Base-by-base conservation (phyloP, 2,329 filamentous ascomycete genomes). In the Triangularia verruculosa region DNA sequence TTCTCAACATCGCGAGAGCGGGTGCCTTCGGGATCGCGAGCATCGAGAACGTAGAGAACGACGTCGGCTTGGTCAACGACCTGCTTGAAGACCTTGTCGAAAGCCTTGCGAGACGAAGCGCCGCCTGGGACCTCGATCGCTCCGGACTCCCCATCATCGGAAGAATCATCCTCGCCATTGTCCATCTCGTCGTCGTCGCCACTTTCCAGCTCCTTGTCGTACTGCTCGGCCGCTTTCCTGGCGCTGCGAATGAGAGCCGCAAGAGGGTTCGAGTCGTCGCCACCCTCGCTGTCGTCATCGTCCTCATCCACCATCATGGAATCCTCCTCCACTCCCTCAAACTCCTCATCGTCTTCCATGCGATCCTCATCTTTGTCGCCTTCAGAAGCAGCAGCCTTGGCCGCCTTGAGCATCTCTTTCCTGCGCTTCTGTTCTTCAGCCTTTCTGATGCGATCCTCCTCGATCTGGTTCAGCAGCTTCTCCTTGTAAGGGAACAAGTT, bases 401-500 rank as follows among this genome's bases (percentile, higher is more conserved):
- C 84, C 15, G 87, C 87, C 80, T 86, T 91, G 62, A 88, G 88
- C 72, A 92, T 80, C 73, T 96, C 91, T 67, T 86, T 86, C 71
- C 86, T 83, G 74, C 85, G 85, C 75, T 86, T 82, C 63, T 85
- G 83, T 73, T 97, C 92, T 73, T 97, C 93, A 68, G 87, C 87
- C 81, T 94, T 97, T 76, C 86, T 81, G 69, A 89, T 81, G 74
- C 90, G 90, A 72, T 87, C 89, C 79, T 97, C 92, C 79, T 99
- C 95, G 71, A 99, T 96, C 78, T 99, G 93, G 64, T 93, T 88
- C 32, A 99, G 85, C 27, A 99, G 86, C 82, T 90, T 93, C 77
- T 97, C 93, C 81, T 99, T 99, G 83, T 95, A 97, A 0, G 95
- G 95, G 80, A 97, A 99, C 34, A 97, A 80, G 74, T 98, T 99